Conservation (phyloP, 2,329 filamentous ascomycete species). For the Westerdykella ornata region DNA sequence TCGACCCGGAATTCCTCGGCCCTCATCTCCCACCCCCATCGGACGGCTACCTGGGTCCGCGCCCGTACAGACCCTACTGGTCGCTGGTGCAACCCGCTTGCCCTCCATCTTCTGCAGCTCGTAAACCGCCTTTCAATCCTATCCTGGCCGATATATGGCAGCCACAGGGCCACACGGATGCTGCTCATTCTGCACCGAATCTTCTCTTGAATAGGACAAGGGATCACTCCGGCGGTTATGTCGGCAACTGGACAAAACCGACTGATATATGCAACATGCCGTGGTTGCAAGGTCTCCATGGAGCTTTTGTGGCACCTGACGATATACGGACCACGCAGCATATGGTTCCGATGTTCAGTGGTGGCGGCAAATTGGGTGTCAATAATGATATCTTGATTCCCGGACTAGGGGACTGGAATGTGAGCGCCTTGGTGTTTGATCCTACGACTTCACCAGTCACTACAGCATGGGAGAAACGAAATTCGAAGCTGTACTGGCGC, state of each 20-base stretch:
- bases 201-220: constrained; percentile 26
- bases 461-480: constrained; percentile 38
- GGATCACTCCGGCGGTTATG: constrained; percentile 40
- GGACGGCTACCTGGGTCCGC: constrained; percentile 20
- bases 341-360: constrained; percentile 45
- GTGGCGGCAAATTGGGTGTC: constrained; percentile 43
- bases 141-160: constrained; percentile 35
- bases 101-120: constrained; percentile 31
- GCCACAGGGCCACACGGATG: constrained; percentile 26
- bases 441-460: constrained; percentile 13
- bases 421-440: neutral
- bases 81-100: constrained; percentile 40
- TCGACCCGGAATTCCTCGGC: constrained; percentile 27
- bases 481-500: constrained; percentile 41
- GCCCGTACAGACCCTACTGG: constrained; percentile 36
- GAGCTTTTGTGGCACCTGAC: constrained; percentile 44
- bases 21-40: constrained; percentile 15
- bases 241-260: constrained; percentile 41
- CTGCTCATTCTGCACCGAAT: constrained; percentile 33
- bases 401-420: constrained; percentile 39
- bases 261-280: constrained; percentile 42
- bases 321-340: constrained; percentile 38
- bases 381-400: constrained; percentile 50
- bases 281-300: constrained; percentile 42
- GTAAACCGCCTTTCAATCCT: constrained; percentile 12